Evolutionary conservation across 2,329 filamentous ascomycete genomes (phyloP).

Genomic region (Tolypocladium ovalisporum): DNA sequence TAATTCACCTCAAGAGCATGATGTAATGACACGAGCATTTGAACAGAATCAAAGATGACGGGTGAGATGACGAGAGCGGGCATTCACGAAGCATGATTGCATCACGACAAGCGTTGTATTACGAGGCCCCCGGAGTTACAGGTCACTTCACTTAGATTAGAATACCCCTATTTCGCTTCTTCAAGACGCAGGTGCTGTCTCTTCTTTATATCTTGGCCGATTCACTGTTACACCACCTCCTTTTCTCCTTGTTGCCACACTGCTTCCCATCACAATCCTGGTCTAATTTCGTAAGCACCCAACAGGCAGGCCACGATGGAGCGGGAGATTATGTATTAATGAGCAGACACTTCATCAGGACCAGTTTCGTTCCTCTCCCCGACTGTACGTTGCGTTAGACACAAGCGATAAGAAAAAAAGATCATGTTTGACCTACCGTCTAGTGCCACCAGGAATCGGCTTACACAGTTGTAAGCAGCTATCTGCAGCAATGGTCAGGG

Average conservation of each 20-base stretch:
- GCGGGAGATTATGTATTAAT: slow-evolving; percentile 14
- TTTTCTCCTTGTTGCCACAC: neutral
- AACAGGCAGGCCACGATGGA: neutral
- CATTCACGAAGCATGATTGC: slow-evolving; percentile 14
- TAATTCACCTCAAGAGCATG: neutral
- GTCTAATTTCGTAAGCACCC: neutral
- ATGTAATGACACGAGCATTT: neutral
- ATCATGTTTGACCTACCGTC: slow-evolving; percentile 45
- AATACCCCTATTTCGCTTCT: slow-evolving; percentile 24
- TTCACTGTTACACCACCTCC: neutral
- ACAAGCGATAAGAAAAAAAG: neutral
- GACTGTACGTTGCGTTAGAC: slow-evolving; percentile 26
- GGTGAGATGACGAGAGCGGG: neutral
- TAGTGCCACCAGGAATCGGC: slow-evolving; percentile 70
- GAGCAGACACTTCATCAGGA: slow-evolving; percentile 27
- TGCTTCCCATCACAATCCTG: neutral
- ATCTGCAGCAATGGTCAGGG: slow-evolving; percentile 22
- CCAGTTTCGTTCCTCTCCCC: slow-evolving; percentile 45
- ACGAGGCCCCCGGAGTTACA: slow-evolving; percentile 5
- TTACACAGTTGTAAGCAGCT: slow-evolving; percentile 77
- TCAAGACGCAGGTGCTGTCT: neutral
- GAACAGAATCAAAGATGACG: neutral
- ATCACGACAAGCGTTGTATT: slow-evolving; percentile 8
- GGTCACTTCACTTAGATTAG: slow-evolving; percentile 24
- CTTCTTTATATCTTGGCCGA: neutral